These are phyloP conservation scores for Erigeron philadelphicus DNA, from an alignment of 140 eudicot genomes.

Conservation along the genomic window DNA sequence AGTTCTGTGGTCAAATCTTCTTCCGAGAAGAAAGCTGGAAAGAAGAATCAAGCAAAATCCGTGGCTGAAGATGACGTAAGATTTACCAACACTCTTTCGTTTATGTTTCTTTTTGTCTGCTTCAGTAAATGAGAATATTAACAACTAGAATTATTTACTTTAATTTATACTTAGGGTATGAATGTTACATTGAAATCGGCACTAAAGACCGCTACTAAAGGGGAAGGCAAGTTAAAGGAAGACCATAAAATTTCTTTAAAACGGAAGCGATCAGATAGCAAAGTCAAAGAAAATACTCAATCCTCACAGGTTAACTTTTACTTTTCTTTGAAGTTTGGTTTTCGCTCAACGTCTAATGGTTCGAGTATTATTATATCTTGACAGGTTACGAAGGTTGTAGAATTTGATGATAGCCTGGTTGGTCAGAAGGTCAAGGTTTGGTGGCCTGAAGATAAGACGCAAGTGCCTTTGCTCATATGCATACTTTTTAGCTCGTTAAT, in stretches of 20 bases:
- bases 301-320: conserved; percentile 14
- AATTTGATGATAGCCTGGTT: conserved; percentile 49
- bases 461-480: conserved; percentile 21
- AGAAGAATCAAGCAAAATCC: conserved; percentile 42
- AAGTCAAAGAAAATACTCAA: conserved; percentile 35
- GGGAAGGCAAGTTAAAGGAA: conserved; percentile 38
- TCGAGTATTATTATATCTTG: conserved; percentile 12
- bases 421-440: conserved; percentile 71
- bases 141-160: conserved; percentile 21
- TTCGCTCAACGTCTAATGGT: background rate
- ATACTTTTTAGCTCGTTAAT: background rate
- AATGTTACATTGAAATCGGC: conserved; percentile 38
- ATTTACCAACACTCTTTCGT: background rate
- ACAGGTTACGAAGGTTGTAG: conserved; percentile 39
- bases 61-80: conserved; percentile 45
- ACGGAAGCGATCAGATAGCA: conserved; percentile 51
- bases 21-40: conserved; percentile 29
- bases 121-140: background rate
- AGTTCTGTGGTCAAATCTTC: conserved; percentile 32
- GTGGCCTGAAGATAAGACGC: conserved; percentile 81
- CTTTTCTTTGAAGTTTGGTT: background rate
- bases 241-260: conserved; percentile 37
- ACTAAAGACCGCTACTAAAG: conserved; percentile 44
- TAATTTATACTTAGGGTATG: conserved; percentile 40
- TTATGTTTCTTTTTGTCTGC: conserved; percentile 8